Conservation (phyloP, 352 stramenopile species). For the Phytophthora nicotianae region DNA sequence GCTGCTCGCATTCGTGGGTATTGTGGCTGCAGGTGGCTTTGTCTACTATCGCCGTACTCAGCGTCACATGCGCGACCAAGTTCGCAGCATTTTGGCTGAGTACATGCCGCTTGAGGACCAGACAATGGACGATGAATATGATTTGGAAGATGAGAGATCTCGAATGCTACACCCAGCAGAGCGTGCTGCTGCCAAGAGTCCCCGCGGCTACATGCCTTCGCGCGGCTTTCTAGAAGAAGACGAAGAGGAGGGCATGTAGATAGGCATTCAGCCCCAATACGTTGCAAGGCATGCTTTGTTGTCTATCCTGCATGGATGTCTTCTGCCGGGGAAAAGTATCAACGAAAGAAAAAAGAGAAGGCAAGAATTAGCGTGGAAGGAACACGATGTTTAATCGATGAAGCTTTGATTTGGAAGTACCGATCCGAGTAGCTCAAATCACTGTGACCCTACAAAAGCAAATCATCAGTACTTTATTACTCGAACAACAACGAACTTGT, state of each 20-base stretch:
- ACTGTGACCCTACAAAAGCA: too few relatives aligned
- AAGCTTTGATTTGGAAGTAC: background rate
- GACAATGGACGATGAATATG: conserved; percentile 69
- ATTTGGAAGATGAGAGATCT: conserved; percentile 55
- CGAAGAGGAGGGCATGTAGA: conserved; percentile 77
- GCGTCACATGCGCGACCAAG: conserved; percentile 95
- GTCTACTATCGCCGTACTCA: conserved; percentile 93
- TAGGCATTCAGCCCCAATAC: conserved; percentile 4
- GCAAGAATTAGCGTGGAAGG: conserved; percentile 28
- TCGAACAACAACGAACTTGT: too few relatives aligned
- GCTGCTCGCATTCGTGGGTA: conserved; percentile 78
- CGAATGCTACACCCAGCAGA: conserved; percentile 71
- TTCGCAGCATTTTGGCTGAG: conserved; percentile 95
- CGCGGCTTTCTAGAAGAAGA: conserved; percentile 86
- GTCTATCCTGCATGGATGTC: conserved; percentile 11
- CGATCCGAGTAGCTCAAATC: too few relatives aligned
- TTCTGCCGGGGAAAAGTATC: conserved; percentile 16
- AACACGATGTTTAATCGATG: conserved; percentile 29
- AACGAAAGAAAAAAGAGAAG: conserved; percentile 17
- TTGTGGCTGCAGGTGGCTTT: conserved; percentile 76
- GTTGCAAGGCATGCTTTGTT: conserved; percentile 14
- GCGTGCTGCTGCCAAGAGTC: conserved; percentile 78
- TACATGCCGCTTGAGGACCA: conserved; percentile 97
- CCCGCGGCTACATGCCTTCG: conserved; percentile 85
- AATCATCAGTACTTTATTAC: too few relatives aligned